phyloP scores from a whole-genome alignment of 2,329 filamentous ascomycete species.

The Ploettnerulaceae sp. region DNA sequence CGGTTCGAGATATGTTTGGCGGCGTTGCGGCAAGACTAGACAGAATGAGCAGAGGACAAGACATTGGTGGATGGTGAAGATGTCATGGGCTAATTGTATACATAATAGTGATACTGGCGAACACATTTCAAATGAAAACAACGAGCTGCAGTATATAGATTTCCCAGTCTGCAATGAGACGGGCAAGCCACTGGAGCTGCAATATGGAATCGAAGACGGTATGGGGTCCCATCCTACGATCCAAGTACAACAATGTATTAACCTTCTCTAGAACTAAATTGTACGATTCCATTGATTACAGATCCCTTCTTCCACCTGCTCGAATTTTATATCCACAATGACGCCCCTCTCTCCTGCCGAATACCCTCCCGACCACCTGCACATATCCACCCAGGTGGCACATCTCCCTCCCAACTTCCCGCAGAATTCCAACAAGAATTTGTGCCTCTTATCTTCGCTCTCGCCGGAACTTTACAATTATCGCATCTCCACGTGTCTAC shows the following conservation, averaged over 20 bases:
- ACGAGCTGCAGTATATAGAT: conserved; percentile 86
- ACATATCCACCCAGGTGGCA: conserved; percentile 41
- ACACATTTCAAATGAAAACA: conserved; percentile 74
- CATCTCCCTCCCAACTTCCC: conserved; percentile 28
- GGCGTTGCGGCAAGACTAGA: background rate
- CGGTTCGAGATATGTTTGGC: background rate
- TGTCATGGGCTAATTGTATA: background rate
- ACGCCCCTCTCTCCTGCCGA: conserved; percentile 87
- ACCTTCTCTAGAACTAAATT: conserved; percentile 80
- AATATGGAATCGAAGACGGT: conserved; percentile 68
- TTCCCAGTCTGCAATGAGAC: conserved; percentile 93
- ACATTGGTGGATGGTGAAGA: background rate
- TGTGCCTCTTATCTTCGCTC: conserved; percentile 80
- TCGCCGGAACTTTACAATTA: conserved; percentile 82
- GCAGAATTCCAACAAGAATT: conserved; percentile 49
- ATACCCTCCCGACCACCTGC: conserved; percentile 70
- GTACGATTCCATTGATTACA: conserved; percentile 70
- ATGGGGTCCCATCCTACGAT: no score
- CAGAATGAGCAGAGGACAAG: background rate
- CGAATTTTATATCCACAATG: conserved; percentile 97
- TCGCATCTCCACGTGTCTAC: conserved; percentile 89
- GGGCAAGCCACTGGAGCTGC: conserved; percentile 71
- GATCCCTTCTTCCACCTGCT: conserved; percentile 83
- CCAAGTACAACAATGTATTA: no score
- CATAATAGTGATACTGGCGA: conserved; percentile 74